Percentiles rank a stretch among this genome's conserved stretches.
These are phyloP conservation scores for Candida xiaguanensis DNA, from an alignment of 805 yeast genomes.

Conservation along the genomic window DNA sequence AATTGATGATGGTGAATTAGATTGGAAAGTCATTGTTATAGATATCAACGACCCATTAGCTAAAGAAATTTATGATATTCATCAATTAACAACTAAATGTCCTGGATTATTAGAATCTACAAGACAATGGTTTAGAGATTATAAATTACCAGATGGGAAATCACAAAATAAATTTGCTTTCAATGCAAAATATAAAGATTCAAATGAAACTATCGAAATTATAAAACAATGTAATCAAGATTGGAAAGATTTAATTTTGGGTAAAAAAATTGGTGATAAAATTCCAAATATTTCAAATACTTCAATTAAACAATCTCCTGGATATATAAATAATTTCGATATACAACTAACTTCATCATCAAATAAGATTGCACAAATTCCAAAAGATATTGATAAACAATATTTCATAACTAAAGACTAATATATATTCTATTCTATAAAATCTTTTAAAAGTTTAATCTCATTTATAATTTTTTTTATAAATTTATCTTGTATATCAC, in stretches of 20 bases:
- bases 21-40: slow-evolving; percentile 90
- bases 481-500: slow-evolving; percentile 19
- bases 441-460: slow-evolving; percentile 32
- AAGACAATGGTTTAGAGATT: slow-evolving; percentile 96
- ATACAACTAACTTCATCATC: slow-evolving; percentile 15
- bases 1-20: slow-evolving; percentile 88
- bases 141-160: slow-evolving; percentile 97
- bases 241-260: slow-evolving; percentile 73
- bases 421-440: slow-evolving; percentile 13
- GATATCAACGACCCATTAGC: slow-evolving; percentile 85
- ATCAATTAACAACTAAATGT: slow-evolving; percentile 83
- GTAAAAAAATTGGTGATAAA: slow-evolving; percentile 40
- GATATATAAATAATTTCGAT: slow-evolving; percentile 19
- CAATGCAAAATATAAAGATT: slow-evolving; percentile 87
- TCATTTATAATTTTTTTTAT: slow-evolving; percentile 33
- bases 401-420: slow-evolving; percentile 18
- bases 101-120: slow-evolving; percentile 94
- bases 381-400: slow-evolving; percentile 35
- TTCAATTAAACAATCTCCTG: slow-evolving; percentile 29
- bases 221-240: slow-evolving; percentile 79
- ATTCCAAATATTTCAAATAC: slow-evolving; percentile 37
- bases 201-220: slow-evolving; percentile 79
- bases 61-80: slow-evolving; percentile 78
- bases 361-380: slow-evolving; percentile 30
- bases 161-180: slow-evolving; percentile 96